Conservation (phyloP, 1,284 basidiomycete genomes). For the Ganoderma resinaceum region DNA sequence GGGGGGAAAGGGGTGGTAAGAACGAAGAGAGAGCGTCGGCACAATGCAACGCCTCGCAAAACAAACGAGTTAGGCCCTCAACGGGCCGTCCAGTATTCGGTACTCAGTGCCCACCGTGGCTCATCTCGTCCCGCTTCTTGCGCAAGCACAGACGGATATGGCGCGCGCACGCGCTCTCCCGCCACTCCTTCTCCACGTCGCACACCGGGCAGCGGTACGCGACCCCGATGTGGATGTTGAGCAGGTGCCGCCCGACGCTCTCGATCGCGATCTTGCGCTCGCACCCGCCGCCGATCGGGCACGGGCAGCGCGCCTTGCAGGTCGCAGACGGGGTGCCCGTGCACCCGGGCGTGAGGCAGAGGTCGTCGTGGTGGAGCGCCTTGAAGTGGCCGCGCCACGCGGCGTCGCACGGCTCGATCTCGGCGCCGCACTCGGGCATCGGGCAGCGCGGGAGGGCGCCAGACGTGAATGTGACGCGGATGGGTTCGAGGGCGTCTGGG, state of each 20-base stretch:
- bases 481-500: slow-evolving; percentile 13
- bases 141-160: slow-evolving; percentile 16
- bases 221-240: slow-evolving; percentile 22
- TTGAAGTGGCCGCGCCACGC: slow-evolving; percentile 27
- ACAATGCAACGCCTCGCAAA: too few relatives aligned
- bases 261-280: slow-evolving; percentile 15
- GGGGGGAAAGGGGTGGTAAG: too few relatives aligned
- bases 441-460: slow-evolving; percentile 15
- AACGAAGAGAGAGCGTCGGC: neutral
- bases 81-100: too few relatives aligned
- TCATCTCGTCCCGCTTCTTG: slow-evolving; percentile 4
- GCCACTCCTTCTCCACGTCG: slow-evolving; percentile 15
- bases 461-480: slow-evolving; percentile 6
- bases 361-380: slow-evolving; percentile 19
- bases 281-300: slow-evolving; percentile 7
- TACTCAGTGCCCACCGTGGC: neutral
- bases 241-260: slow-evolving; percentile 24
- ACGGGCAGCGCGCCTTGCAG: slow-evolving; percentile 18
- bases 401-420: slow-evolving; percentile 16
- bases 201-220: slow-evolving; percentile 20
- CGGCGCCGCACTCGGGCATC: slow-evolving; percentile 18
- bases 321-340: neutral
- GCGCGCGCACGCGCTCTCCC: slow-evolving; percentile 17
- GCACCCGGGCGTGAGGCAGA: slow-evolving; percentile 13
- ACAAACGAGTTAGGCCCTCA: too few relatives aligned